Conservation (phyloP, 768 basidiomycete species). For the Heimioporus sp. region DNA sequence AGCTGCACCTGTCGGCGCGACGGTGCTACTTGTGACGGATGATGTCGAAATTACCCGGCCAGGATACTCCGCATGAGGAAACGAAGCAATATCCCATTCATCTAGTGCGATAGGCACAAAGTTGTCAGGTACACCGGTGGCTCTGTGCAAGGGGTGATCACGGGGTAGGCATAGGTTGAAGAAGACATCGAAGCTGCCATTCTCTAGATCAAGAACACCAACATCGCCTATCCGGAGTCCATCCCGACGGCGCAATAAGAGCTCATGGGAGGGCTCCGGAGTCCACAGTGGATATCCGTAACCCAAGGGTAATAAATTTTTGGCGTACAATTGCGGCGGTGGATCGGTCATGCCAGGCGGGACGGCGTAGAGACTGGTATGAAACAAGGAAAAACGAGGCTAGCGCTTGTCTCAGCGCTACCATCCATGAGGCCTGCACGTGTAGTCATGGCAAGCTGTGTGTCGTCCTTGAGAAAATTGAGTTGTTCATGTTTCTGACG, state of each 20-base stretch:
- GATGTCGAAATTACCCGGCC: conserved; percentile 12
- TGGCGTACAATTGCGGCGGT: conserved; percentile 14
- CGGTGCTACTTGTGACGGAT: conserved; percentile 2
- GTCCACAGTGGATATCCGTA: conserved; percentile 34
- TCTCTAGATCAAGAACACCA: conserved; percentile 27
- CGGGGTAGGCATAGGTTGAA: conserved; percentile 36
- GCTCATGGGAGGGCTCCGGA: conserved; percentile 16
- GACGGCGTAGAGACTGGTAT: background rate
- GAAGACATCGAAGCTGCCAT: conserved; percentile 34
- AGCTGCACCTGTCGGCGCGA: background rate
- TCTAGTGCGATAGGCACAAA: conserved; percentile 20
- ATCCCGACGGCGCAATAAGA: background rate
- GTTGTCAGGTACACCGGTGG: conserved; percentile 22
- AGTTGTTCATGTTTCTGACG: no score
- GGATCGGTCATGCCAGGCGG: background rate
- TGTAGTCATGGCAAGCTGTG: background rate
- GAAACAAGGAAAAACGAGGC: background rate
- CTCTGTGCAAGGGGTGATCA: conserved; percentile 21
- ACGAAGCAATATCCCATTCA: conserved; percentile 2
- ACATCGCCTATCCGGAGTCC: conserved; percentile 37
- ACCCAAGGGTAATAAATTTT: conserved; percentile 4
- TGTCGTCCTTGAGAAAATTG: background rate
- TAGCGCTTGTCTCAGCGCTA: background rate
- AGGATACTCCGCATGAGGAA: conserved; percentile 7
- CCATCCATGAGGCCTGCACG: background rate